Base-by-base conservation (phyloP, 495 filamentous ascomycete genomes). In the Beverwykella pulmonaria region DNA sequence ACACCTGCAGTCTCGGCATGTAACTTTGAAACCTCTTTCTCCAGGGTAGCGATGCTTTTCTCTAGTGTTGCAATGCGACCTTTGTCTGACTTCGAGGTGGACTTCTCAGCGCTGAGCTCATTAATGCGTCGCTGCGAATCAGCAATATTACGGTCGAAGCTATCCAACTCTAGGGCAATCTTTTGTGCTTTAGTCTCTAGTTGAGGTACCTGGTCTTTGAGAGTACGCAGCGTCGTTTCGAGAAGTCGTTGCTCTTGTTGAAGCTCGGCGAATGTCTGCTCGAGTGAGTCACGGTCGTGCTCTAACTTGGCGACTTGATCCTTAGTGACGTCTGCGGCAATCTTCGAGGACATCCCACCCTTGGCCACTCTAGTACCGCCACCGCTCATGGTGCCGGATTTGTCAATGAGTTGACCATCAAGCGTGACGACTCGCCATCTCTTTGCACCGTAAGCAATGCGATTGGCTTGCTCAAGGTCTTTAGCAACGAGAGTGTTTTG, bases 301-400 rank as follows among this genome's bases (percentile, higher is more conserved):
- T 98, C 93, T 8, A 97, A 82, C 73, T 93, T 92, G 49, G 83
- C 74, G 4, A 98, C 92, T 69, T 95, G 90, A 56, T 98, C 94
- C 75, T 91, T 92, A 41, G 87, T 87, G 20, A 86, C 90, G 47
- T 96, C 90, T 7, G 91, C 85, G 12, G 90, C 89, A 46, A 96
- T 88, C 76, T 97, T 98, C 14, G 91, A 93, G 1, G 93, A 97
- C 94, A 98, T 98, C 52, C 88, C 86, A 1, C 95, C 95, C 64
- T 87, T 90, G 61, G 93, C 91, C 39, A 92, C 89, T 36, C 88
- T 91, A 36, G 83, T 92, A 46, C 94, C 94, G 81, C 94, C 94
- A 79, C 94, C 94, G 67, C 90, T 95, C 95, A 98, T 97, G 9
- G 94, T 98, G 79, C 94, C 94, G 1, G 92, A 96, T 69, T 92